Percentiles rank a stretch among this genome's conserved stretches.
phyloP scores from a whole-genome alignment of 2,329 filamentous ascomycete species.

The Drechmeria coniospora region DNA sequence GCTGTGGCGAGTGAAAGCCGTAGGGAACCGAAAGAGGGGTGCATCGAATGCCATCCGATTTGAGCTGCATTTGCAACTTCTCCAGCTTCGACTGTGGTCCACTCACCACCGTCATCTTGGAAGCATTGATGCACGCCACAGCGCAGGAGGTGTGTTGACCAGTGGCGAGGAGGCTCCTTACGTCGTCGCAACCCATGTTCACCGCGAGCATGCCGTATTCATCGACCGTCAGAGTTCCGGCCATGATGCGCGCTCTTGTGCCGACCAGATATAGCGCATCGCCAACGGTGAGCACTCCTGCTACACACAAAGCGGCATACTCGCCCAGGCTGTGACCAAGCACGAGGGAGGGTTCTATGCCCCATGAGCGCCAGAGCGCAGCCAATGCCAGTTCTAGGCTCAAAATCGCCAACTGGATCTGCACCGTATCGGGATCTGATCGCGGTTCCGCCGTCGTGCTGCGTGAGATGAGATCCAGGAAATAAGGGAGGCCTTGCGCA shows the following conservation, averaged over 20 bases:
- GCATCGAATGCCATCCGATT: slow-evolving; percentile 10
- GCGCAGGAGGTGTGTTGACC: slow-evolving; percentile 7
- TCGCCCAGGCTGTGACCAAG: slow-evolving; percentile 54
- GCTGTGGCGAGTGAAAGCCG: slow-evolving; percentile 19
- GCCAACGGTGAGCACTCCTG: slow-evolving; percentile 53
- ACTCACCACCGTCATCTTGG: slow-evolving; percentile 33
- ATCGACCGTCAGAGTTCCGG: slow-evolving; percentile 46
- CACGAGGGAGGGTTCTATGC: slow-evolving; percentile 37
- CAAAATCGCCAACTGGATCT: slow-evolving; percentile 22
- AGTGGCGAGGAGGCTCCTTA: too few species aligned
- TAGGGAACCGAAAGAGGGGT: slow-evolving; percentile 16
- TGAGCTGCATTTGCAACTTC: slow-evolving; percentile 1
- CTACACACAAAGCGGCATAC: slow-evolving; percentile 56
- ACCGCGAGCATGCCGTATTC: slow-evolving; percentile 46
- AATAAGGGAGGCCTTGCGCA: slow-evolving; percentile 19
- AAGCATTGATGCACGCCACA: slow-evolving; percentile 44
- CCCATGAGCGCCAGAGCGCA: slow-evolving; percentile 25
- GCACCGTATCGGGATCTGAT: slow-evolving; percentile 5
- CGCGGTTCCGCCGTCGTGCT: slow-evolving; percentile 13
- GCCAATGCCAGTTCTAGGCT: slow-evolving; percentile 26
- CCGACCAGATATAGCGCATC: slow-evolving; percentile 62
- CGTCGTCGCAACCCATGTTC: slow-evolving; percentile 30
- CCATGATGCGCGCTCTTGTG: slow-evolving; percentile 47
- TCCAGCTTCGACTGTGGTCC: slow-evolving; percentile 1
- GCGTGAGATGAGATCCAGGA: slow-evolving; percentile 27